A percentile compares a stretch with the other conserved stretches of the same genome.
Evolutionary conservation across 2,329 filamentous ascomycete genomes (phyloP).

Genomic region (Teratosphaeria gauchensis): DNA sequence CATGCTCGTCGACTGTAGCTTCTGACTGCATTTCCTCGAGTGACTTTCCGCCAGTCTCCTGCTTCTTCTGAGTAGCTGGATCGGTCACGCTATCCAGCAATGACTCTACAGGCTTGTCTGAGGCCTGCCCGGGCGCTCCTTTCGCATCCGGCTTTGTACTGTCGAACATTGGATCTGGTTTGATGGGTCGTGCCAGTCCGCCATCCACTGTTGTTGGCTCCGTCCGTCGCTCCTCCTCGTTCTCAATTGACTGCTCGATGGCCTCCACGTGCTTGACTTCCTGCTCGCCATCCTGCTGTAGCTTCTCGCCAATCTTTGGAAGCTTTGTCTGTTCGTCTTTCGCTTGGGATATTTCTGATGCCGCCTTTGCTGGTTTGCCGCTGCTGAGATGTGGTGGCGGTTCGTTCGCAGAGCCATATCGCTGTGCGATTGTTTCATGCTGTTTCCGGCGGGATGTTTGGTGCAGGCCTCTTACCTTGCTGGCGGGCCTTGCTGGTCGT

Average conservation of each 20-base stretch:
- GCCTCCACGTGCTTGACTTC: conserved; percentile 11
- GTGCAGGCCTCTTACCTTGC: conserved; percentile 22
- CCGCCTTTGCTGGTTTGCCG: conserved; percentile 14
- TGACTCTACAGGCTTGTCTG: conserved; percentile 17
- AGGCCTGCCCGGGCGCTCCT: conserved; percentile 4
- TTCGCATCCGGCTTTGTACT: conserved; percentile 6
- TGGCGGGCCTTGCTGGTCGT: conserved; percentile 16
- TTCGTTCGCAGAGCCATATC: conserved; percentile 41
- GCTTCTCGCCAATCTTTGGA: conserved; percentile 23
- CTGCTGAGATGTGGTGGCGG: conserved; percentile 31
- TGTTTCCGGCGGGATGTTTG: conserved; percentile 24
- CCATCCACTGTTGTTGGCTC: conserved; percentile 12
- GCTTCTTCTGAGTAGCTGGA: conserved; percentile 13
- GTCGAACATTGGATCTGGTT: conserved; percentile 17
- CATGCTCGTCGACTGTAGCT: conserved; percentile 28
- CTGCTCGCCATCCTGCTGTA: conserved; percentile 20
- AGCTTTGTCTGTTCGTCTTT: conserved; percentile 12
- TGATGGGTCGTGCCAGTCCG: conserved; percentile 1
- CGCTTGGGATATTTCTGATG: conserved; percentile 9
- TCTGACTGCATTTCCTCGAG: conserved; percentile 19
- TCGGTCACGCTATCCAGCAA: conserved; percentile 22
- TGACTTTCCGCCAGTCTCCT: conserved; percentile 2
- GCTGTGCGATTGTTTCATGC: conserved; percentile 23
- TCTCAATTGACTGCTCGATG: conserved; percentile 4
- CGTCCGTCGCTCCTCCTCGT: conserved; percentile 7